Conservation (phyloP, 352 stramenopile genomes). For the Pythium phragmiticola region DNA sequence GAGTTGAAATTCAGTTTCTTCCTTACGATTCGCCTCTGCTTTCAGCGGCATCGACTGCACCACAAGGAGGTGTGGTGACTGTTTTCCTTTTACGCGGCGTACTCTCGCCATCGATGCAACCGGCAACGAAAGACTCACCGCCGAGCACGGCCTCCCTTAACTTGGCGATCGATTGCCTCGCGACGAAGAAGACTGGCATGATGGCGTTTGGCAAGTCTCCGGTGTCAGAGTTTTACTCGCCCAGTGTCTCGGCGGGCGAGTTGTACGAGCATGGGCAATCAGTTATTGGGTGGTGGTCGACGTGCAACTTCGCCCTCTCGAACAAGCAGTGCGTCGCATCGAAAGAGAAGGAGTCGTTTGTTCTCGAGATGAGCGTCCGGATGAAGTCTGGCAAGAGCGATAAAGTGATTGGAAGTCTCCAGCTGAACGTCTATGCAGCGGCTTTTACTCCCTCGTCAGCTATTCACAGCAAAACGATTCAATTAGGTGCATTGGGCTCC, state of each 20-base stretch:
- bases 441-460: slow-evolving; percentile 12
- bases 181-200: slow-evolving; percentile 31
- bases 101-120: slow-evolving; percentile 2
- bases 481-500: slow-evolving; percentile 27
- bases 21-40: slow-evolving; percentile 24
- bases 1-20: slow-evolving; percentile 26
- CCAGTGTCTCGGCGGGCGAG: neutral
- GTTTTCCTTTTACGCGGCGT: slow-evolving; percentile 29
- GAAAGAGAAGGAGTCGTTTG: slow-evolving; percentile 37
- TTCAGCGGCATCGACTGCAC: slow-evolving; percentile 8
- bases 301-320: slow-evolving; percentile 20
- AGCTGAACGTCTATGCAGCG: slow-evolving; percentile 27
- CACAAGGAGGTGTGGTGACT: slow-evolving; percentile 26
- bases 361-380: slow-evolving; percentile 31
- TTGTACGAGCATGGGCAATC: slow-evolving; percentile 4
- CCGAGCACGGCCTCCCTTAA: neutral
- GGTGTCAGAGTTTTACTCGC: slow-evolving; percentile 14
- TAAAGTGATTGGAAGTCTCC: slow-evolving; percentile 30
- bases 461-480: slow-evolving; percentile 16
- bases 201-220: slow-evolving; percentile 26
- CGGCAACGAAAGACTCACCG: slow-evolving; percentile 9
- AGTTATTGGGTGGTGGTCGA: slow-evolving; percentile 26
- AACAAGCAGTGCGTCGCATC: slow-evolving; percentile 27
- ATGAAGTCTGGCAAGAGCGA: slow-evolving; percentile 17
- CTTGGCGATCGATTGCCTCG: slow-evolving; percentile 23